Conservation (phyloP, 371 early-diverging fungal genomes). For the Haplosporangium sp. region DNA sequence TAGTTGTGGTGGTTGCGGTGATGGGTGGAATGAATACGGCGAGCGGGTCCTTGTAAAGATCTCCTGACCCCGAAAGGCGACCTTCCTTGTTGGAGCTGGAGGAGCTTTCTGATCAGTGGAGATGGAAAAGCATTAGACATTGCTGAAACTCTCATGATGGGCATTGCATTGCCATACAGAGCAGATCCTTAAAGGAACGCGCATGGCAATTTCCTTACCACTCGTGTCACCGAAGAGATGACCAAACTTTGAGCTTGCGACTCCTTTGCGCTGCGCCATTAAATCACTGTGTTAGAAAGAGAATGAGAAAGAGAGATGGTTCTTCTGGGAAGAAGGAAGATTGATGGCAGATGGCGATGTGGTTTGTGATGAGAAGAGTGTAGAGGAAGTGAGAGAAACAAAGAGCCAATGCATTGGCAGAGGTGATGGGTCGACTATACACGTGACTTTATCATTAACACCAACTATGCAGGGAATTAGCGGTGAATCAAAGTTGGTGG, state of each 20-base stretch:
- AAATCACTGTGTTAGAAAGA: not conserved
- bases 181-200: too few species aligned
- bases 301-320: not conserved
- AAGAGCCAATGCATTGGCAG: too few species aligned
- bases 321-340: not conserved
- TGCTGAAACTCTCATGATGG: not conserved
- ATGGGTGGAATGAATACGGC: slow-evolving; percentile 44
- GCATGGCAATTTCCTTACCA: slow-evolving; percentile 19
- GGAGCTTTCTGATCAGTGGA: slow-evolving; percentile 15
- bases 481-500: too few species aligned
- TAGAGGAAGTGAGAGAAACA: too few species aligned
- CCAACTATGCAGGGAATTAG: too few species aligned
- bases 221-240: slow-evolving; percentile 53
- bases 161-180: too few species aligned
- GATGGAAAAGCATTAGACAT: not conserved
- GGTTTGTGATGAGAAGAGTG: too few species aligned
- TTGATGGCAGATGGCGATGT: not conserved
- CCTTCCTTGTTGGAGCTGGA: slow-evolving; percentile 23
- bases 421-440: too few species aligned
- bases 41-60: slow-evolving; percentile 51
- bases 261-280: slow-evolving; percentile 36
- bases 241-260: slow-evolving; percentile 52
- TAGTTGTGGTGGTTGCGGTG: slow-evolving; percentile 47
- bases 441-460: too few species aligned
- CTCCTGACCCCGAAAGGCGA: slow-evolving; percentile 34